Evolutionary conservation across 345 rosid genomes (phyloP).

Genomic region (Garcia nutans): DNA sequence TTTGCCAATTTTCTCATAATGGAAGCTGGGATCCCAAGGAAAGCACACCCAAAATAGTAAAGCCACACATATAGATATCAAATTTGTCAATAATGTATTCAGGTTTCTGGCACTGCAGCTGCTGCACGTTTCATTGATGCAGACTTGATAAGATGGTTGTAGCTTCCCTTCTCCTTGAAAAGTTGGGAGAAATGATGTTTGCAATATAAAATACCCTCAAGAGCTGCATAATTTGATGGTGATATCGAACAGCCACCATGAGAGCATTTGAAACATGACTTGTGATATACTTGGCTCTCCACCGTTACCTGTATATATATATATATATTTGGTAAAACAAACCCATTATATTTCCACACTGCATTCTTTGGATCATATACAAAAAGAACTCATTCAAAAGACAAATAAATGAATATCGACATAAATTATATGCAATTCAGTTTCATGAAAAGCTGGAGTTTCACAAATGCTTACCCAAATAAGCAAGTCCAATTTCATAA

Average conservation of each 20-base stretch:
- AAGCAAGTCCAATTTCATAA: neutral
- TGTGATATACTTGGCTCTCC: constrained; percentile 83
- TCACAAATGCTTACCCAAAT: neutral
- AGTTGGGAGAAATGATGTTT: constrained; percentile 97
- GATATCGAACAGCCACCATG: constrained; percentile 90
- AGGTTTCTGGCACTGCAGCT: constrained; percentile 63
- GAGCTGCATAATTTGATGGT: constrained; percentile 98
- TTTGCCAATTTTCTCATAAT: constrained; percentile 6
- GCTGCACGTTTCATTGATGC: constrained; percentile 77
- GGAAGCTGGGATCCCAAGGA: constrained; percentile 8
- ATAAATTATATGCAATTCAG: neutral
- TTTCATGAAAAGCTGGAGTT: neutral
- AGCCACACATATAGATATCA: constrained; percentile 16
- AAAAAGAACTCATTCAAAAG: neutral
- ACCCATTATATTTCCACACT: neutral
- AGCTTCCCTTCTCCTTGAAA: constrained; percentile 98
- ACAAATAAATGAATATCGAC: neutral
- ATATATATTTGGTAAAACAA: neutral
- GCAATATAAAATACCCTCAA: constrained; percentile 88
- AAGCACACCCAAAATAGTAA: constrained; percentile 20
- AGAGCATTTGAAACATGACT: constrained; percentile 92
- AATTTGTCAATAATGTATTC: constrained; percentile 22
- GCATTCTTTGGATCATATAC: neutral
- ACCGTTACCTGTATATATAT: constrained; percentile 88
- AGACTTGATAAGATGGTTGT: constrained; percentile 83